phyloP scores from a whole-genome alignment of 2,329 filamentous ascomycete species.

The Aspergillus cejpii region DNA sequence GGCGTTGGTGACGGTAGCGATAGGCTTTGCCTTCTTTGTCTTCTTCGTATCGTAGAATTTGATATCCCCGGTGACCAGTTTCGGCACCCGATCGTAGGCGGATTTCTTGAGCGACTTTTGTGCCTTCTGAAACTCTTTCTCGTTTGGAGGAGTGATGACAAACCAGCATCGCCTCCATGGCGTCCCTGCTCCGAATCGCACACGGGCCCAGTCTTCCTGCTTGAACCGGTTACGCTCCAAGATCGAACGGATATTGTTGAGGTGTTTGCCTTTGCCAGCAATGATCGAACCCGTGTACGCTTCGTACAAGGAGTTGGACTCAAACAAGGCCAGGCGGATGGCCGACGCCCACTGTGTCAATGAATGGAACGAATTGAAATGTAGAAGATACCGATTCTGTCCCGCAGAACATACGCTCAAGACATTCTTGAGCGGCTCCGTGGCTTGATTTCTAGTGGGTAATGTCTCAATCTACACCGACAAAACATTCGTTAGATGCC shows the following conservation, averaged over 20 bases:
- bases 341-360: conserved; percentile 93
- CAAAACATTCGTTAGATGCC: conserved; percentile 5
- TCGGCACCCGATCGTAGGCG: conserved; percentile 68
- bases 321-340: conserved; percentile 88
- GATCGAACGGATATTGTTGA: conserved; percentile 87
- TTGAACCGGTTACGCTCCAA: conserved; percentile 73
- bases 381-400: conserved; percentile 87
- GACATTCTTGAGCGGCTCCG: conserved; percentile 85
- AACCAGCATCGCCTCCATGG: conserved; percentile 97
- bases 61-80: conserved; percentile 74
- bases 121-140: conserved; percentile 80
- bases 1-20: conserved; percentile 84
- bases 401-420: conserved; percentile 93
- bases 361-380: conserved; percentile 92
- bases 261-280: conserved; percentile 78
- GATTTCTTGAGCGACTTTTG: conserved; percentile 75
- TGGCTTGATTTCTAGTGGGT: conserved; percentile 68
- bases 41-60: conserved; percentile 94
- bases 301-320: conserved; percentile 87
- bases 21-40: conserved; percentile 82
- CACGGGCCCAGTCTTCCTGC: conserved; percentile 87
- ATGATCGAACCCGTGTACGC: conserved; percentile 94
- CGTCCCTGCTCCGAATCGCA: conserved; percentile 90
- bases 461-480: conserved; percentile 71
- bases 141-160: conserved; percentile 83